Evolutionary conservation across 768 basidiomycete species (phyloP).

Genomic region (Coprinopsis marcescibilis): DNA sequence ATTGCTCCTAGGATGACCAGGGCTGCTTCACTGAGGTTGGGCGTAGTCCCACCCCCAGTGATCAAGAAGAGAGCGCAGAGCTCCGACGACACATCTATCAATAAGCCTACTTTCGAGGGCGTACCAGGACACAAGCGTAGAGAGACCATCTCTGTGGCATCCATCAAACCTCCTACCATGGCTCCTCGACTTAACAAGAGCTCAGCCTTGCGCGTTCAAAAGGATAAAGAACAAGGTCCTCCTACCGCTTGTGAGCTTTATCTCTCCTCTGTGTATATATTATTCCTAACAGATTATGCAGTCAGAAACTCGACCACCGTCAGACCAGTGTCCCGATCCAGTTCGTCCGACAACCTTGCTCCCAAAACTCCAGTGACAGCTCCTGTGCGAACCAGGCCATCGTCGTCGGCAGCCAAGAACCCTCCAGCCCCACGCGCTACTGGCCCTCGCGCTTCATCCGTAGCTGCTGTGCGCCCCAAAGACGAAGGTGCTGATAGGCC

Average conservation of each 20-base stretch:
- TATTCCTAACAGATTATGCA: slow-evolving; percentile 18
- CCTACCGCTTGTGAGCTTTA: slow-evolving; percentile 62
- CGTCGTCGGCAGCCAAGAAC: slow-evolving; percentile 1
- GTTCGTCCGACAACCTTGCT: slow-evolving; percentile 31
- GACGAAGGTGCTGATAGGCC: slow-evolving; percentile 7
- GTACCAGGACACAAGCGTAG: slow-evolving; percentile 82
- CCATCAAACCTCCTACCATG: slow-evolving; percentile 56
- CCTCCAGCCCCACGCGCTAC: slow-evolving; percentile 15
- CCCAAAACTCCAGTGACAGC: slow-evolving; percentile 21
- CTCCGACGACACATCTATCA: slow-evolving; percentile 17
- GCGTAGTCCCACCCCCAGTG: slow-evolving; percentile 35
- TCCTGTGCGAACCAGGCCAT: slow-evolving; percentile 13
- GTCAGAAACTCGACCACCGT: slow-evolving; percentile 42
- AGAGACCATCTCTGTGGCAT: slow-evolving; percentile 68
- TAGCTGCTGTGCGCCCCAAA: slow-evolving; percentile 23
- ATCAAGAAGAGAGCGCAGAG: slow-evolving; percentile 30
- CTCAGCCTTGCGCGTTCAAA: slow-evolving; percentile 58
- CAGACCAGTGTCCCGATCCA: slow-evolving; percentile 39
- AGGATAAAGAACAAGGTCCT: slow-evolving; percentile 44
- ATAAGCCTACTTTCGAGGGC: slow-evolving; percentile 60
- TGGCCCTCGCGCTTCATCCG: slow-evolving; percentile 38
- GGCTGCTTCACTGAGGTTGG: slow-evolving; percentile 66
- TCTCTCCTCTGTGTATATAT: not conserved
- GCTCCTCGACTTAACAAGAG: slow-evolving; percentile 77
- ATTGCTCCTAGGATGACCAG: slow-evolving; percentile 74